Conservation (phyloP, 163 green algal genomes). For the Chlorella variabilis region DNA sequence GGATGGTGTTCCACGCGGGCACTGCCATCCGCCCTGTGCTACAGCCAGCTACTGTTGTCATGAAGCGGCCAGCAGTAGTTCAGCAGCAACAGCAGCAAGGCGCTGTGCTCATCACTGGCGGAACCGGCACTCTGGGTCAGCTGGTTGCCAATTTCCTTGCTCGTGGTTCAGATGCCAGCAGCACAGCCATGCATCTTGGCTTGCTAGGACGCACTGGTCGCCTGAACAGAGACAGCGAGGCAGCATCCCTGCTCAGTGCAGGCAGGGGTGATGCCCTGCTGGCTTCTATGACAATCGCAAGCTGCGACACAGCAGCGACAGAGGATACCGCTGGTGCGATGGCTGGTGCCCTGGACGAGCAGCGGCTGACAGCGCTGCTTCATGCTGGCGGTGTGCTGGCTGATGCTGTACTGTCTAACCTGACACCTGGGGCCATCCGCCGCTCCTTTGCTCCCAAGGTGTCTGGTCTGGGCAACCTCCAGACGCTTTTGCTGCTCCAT, state of each 20-base stretch:
- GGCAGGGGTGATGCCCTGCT: not conserved
- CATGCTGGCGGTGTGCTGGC: conserved; percentile 62
- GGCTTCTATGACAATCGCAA: not conserved
- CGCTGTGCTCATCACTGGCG: conserved; percentile 51
- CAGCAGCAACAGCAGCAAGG: conserved; percentile 17
- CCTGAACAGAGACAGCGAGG: not conserved
- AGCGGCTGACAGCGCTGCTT: conserved; percentile 42
- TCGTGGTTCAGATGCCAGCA: not conserved
- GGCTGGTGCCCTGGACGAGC: conserved; percentile 5
- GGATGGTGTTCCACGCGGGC: not conserved
- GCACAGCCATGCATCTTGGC: not conserved
- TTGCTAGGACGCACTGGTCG: conserved; percentile 48
- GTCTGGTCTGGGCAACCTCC: not conserved
- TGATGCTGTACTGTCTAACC: conserved; percentile 58
- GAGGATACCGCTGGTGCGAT: conserved; percentile 21
- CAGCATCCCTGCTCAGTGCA: not conserved
- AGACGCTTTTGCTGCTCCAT: not conserved
- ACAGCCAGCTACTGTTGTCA: not conserved
- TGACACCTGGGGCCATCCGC: conserved; percentile 44
- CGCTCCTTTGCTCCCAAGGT: conserved; percentile 60
- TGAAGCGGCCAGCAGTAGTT: not conserved
- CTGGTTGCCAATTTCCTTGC: conserved; percentile 38
- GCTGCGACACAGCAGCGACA: not conserved
- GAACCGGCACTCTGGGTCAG: conserved; percentile 53
- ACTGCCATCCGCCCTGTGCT: not conserved